Evolutionary conservation across 2,329 filamentous ascomycete species (phyloP).

Genomic region (Cladosporium sphaerospermum): DNA sequence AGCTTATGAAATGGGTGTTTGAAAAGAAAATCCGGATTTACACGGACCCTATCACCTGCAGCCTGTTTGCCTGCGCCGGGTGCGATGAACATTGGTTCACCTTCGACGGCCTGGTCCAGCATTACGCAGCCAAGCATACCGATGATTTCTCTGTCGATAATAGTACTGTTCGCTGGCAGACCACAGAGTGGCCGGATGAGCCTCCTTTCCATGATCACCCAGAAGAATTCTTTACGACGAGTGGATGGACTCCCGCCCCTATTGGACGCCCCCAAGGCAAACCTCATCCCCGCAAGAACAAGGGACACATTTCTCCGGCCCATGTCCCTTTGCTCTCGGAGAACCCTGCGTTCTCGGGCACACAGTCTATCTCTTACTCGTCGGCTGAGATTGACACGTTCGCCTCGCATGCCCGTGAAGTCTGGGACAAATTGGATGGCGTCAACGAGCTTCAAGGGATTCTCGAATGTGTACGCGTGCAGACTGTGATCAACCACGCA

Average conservation of each 20-base stretch:
- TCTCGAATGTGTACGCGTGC: slow-evolving; percentile 56
- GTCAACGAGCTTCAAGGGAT: slow-evolving; percentile 49
- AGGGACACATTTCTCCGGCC: not conserved
- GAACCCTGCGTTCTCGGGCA: slow-evolving; percentile 12
- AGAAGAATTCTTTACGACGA: slow-evolving; percentile 5
- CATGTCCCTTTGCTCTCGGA: slow-evolving; percentile 12
- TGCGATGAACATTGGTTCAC: slow-evolving; percentile 65
- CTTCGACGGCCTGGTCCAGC: slow-evolving; percentile 74
- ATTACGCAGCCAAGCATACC: slow-evolving; percentile 79
- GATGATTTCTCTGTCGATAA: slow-evolving; percentile 62
- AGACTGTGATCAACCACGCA: slow-evolving; percentile 58
- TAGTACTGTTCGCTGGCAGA: slow-evolving; percentile 67
- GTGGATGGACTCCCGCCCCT: no score
- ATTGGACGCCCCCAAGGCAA: not conserved
- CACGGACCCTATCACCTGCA: slow-evolving; percentile 60
- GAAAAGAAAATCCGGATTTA: slow-evolving; percentile 68
- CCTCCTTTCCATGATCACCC: slow-evolving; percentile 60
- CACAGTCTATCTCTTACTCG: no score
- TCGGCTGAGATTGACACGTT: slow-evolving; percentile 30
- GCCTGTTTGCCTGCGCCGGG: slow-evolving; percentile 67
- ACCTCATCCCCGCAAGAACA: slow-evolving; percentile 1
- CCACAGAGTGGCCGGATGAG: slow-evolving; percentile 69
- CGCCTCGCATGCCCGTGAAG: slow-evolving; percentile 49
- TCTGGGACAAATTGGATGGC: slow-evolving; percentile 57
- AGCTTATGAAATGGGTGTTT: slow-evolving; percentile 83